Conservation (phyloP, 805 yeast species). For the Pichia heedii region DNA sequence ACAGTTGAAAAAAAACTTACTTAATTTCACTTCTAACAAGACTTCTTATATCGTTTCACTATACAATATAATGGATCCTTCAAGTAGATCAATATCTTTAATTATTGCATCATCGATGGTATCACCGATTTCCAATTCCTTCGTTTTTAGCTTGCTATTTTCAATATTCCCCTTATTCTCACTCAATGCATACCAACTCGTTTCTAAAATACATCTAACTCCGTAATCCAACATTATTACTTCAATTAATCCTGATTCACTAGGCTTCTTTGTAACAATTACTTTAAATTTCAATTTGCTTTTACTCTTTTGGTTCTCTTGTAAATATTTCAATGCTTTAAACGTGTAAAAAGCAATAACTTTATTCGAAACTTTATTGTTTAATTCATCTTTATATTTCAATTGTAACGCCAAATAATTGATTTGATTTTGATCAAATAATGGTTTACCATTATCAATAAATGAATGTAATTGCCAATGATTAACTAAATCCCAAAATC, state of each 20-base stretch:
- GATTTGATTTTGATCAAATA: constrained; percentile 28
- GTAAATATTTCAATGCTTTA: constrained; percentile 21
- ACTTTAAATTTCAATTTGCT: constrained; percentile 31
- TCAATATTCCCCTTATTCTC: constrained; percentile 12
- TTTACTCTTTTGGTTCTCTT: constrained; percentile 15
- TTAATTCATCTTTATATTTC: constrained; percentile 34
- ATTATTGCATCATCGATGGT: constrained; percentile 31
- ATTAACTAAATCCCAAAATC: constrained; percentile 71
- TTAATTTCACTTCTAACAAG: no score
- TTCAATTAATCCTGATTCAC: constrained; percentile 27
- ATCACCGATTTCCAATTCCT: constrained; percentile 36
- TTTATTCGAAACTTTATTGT: constrained; percentile 22
- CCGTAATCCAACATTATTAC: constrained; percentile 27
- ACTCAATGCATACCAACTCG: constrained; percentile 22
- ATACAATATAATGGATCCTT: constrained; percentile 30
- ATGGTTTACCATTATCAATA: constrained; percentile 22
- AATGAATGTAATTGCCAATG: constrained; percentile 64
- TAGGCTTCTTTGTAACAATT: constrained; percentile 34
- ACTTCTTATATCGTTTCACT: constrained; percentile 20
- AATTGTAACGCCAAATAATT: constrained; percentile 34
- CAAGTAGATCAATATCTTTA: constrained; percentile 35
- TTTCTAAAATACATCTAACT: constrained; percentile 20
- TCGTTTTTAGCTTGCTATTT: constrained; percentile 14
- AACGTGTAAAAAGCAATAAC: constrained; percentile 24
- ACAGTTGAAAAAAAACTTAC: no score